Base-by-base conservation (phyloP, 345 rosid species). In the Rhodomyrtus tomentosa region DNA sequence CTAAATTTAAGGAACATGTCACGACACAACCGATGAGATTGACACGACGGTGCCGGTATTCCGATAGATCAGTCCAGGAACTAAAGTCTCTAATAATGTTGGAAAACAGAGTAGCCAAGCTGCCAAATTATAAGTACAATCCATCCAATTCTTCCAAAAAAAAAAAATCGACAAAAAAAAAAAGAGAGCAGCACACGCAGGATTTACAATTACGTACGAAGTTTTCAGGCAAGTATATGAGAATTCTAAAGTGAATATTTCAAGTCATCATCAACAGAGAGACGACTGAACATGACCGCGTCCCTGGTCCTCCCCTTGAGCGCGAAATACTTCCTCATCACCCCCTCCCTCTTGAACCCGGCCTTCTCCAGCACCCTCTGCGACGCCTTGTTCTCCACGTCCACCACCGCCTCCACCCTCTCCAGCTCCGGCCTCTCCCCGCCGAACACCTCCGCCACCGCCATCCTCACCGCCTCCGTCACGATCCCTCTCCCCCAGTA, bases 401-500 rank as follows among this genome's bases (percentile, higher is more conserved):
- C 91, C 24, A 90, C 92, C 18, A 87, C 13, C 8, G 92, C 92
- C 83, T 89, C 85, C 51, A 90, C 27, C 79, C 93, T 89, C 87
- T 89, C 92, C 84, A 91, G 32, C 42, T 84, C 80, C 12, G 87
- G 87, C 82, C 81, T 68, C 83, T 87, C 92, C 18, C 50, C 9
- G 50, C 88, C 88, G 10, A 88, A 83, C 36, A 55, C 85, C 36
- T 56, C 83, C 20, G 55, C 27, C 27, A 80, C 82, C 83, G 83
- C 88, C 88, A 88, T 8, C 81, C 85, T 87, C 86, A 88, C 88
- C 11, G 90, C 89, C 85, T 42, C 84, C 8, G 91, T 80, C 4
- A 50, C 86, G 20, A 91, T 87, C 80, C 93, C 91, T 54, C 85
- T 86, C 21, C 91, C 91, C 90, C 91, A 91, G 42, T 88, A 88